These are phyloP conservation scores for Hanseniaspora lindneri DNA, from an alignment of 805 yeast species.

Conservation along the genomic window DNA sequence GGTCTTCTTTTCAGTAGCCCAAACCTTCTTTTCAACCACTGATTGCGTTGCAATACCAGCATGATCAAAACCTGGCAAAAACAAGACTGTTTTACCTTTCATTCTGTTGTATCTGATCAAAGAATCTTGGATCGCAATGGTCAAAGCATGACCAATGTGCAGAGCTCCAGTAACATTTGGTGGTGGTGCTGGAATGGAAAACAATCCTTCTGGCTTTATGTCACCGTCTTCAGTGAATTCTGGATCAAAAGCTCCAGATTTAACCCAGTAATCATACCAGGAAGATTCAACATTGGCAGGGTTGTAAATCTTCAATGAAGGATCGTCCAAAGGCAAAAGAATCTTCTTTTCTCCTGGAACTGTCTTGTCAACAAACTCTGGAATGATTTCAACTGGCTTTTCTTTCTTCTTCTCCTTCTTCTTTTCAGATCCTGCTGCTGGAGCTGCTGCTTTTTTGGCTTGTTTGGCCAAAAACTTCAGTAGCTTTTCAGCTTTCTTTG, in stretches of 20 bases:
- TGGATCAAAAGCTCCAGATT: conserved; percentile 80
- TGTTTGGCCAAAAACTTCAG: conserved; percentile 78
- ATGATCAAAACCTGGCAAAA: conserved; percentile 94
- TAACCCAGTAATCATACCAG: conserved; percentile 97
- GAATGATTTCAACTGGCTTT: conserved; percentile 56
- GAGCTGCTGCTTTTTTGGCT: conserved; percentile 43
- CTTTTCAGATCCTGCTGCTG: conserved; percentile 32
- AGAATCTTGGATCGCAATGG: conserved; percentile 88
- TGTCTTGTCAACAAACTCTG: conserved; percentile 80
- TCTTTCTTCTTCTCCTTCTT: conserved; percentile 61
- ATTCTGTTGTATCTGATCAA: conserved; percentile 89
- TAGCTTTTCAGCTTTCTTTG: conserved; percentile 76
- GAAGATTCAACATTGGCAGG: conserved; percentile 90
- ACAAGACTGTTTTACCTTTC: conserved; percentile 89
- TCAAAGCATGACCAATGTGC: conserved; percentile 96
- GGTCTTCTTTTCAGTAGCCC: conserved; percentile 78
- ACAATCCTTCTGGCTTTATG: conserved; percentile 67
- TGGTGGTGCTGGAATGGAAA: conserved; percentile 95
- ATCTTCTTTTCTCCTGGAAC: conserved; percentile 83
- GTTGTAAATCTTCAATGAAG: conserved; percentile 84
- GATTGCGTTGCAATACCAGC: conserved; percentile 99
- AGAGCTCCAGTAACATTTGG: conserved; percentile 98
- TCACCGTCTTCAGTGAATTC: conserved; percentile 65
- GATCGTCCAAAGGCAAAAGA: conserved; percentile 76
- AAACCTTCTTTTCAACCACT: conserved; percentile 89